Base-by-base conservation (phyloP, 2,329 filamentous ascomycete genomes). In the Trichoderma sp. region DNA sequence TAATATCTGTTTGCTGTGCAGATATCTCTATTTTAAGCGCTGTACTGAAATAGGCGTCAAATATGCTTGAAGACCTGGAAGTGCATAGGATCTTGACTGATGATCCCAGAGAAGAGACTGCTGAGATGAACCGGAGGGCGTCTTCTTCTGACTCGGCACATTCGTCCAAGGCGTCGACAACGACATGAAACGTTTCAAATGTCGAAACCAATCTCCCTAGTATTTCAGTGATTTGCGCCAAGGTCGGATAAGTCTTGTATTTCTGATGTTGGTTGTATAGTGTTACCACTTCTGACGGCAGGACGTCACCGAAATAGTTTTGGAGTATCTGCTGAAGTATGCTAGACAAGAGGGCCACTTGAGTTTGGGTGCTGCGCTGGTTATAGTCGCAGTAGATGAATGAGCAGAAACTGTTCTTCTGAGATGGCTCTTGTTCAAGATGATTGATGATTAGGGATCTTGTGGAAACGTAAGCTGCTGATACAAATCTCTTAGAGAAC, bases 351-450 rank as follows among this genome's bases (percentile, higher is more conserved):
- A 68, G 32, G 14, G 15, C 9, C 5, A 39, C 32, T 15, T 28
- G 26, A 5, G 51, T 39, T 28, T 68, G 65, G 32, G 4, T 18
- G 21, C 65, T 43, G 11, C 65, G 65, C n/a, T 68, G 51, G 15
- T 26, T 43, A 18, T 58, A 68, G 12, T 68, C 65, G 9, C 65
- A 68, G 30, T 43, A 68, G 30, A 68, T 43, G 51, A 61, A 68
- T 30, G 21, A 53, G 32, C 56, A 60, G 9, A 65, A 53, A 3
- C 14, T 68, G 51, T n/a, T 30, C 18, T 32, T 6, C 3, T 36
- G 51, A 1, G 65, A 36, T 15, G 24, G 15, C 2, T 68, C 32
- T 21, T 68, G 21, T 61, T 68, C 56, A 30, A 30, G 51, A 5
- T 65, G n/a, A 24, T 65, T 65, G 28, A 65, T 53, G n/a, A 53